Evolutionary conservation across 78 protist species (phyloP).

Genomic region (Guillardia theta): DNA sequence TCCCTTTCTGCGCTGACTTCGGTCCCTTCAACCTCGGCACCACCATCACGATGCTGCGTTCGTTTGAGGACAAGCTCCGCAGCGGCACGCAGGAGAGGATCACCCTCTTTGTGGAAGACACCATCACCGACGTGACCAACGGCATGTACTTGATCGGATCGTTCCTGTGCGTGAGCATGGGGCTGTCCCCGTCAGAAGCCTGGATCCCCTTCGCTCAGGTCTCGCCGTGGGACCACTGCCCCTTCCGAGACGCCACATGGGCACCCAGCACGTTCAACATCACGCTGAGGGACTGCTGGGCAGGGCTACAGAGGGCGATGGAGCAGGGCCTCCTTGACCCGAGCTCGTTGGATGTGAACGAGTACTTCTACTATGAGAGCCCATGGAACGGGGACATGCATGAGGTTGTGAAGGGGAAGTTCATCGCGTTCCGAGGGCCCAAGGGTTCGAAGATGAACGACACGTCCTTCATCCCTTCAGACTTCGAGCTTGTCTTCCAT

Average conservation of each 20-base stretch:
- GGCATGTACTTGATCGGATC: not conserved
- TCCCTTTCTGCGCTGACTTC: not conserved
- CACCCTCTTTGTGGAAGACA: not conserved
- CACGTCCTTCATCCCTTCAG: constrained; percentile 51
- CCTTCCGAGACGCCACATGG: not conserved
- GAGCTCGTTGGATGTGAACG: constrained; percentile 44
- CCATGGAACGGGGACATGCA: constrained; percentile 83
- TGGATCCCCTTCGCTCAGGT: not conserved
- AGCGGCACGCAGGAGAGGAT: not conserved
- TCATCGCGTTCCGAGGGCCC: constrained; percentile 78
- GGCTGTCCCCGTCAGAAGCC: constrained; percentile 57
- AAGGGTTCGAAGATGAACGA: not conserved
- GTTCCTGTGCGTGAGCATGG: not conserved
- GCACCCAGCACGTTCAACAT: constrained; percentile 40
- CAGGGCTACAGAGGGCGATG: constrained; percentile 56
- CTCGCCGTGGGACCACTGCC: not conserved
- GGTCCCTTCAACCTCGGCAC: not conserved
- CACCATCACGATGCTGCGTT: not conserved
- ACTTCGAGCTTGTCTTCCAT: constrained; percentile 62
- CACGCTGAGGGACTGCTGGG: constrained; percentile 42
- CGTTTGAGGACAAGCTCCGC: not conserved
- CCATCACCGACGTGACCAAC: not conserved
- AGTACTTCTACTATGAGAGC: constrained; percentile 63
- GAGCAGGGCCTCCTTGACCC: constrained; percentile 41
- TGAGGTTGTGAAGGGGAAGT: constrained; percentile 76